Percentiles rank a stretch among this genome's conserved stretches.
These are phyloP conservation scores for Chaetomium cochliodes DNA, from an alignment of 495 filamentous ascomycete species.

Conservation along the genomic window DNA sequence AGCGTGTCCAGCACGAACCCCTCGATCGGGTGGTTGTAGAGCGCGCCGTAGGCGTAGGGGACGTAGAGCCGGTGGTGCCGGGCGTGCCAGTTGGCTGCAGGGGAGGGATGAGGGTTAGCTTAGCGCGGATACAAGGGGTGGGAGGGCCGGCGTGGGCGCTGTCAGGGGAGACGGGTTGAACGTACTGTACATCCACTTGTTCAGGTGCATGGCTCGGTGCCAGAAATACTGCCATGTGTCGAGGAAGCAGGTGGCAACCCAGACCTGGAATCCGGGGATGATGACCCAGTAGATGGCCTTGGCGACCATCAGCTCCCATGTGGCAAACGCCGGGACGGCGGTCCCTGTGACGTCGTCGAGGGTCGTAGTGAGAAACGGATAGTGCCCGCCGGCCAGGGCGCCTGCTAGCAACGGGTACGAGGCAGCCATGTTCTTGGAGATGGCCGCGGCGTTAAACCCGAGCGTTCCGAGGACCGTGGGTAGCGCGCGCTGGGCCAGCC, in stretches of 20 bases:
- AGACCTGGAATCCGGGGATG: constrained; percentile 72
- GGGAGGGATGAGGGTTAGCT: neutral
- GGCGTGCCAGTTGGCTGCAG: constrained; percentile 78
- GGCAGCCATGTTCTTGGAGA: constrained; percentile 55
- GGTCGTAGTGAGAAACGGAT: constrained; percentile 56
- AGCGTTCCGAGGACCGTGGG: constrained; percentile 57
- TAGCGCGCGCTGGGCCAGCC: constrained; percentile 65
- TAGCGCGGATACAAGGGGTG: neutral
- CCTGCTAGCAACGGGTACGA: constrained; percentile 65
- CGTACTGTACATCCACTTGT: constrained; percentile 94
- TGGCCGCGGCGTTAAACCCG: constrained; percentile 56
- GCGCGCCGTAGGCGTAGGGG: constrained; percentile 92
- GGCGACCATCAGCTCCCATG: constrained; percentile 75
- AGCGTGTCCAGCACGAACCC: constrained; percentile 90
- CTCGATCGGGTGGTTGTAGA: constrained; percentile 94
- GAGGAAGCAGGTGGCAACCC: constrained; percentile 66
- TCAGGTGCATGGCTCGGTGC: constrained; percentile 91
- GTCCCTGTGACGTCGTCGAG: constrained; percentile 45
- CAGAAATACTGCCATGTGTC: constrained; percentile 98
- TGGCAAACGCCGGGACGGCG: constrained; percentile 55
- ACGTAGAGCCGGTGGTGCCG: constrained; percentile 95
- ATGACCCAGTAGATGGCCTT: constrained; percentile 74
- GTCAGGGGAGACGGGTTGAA: constrained; percentile 29
- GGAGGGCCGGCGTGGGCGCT: too few species aligned
- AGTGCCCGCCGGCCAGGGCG: constrained; percentile 68